These are phyloP conservation scores for Colletotrichum brevisporum DNA, from an alignment of 2,329 filamentous ascomycete genomes.

Conservation along the genomic window DNA sequence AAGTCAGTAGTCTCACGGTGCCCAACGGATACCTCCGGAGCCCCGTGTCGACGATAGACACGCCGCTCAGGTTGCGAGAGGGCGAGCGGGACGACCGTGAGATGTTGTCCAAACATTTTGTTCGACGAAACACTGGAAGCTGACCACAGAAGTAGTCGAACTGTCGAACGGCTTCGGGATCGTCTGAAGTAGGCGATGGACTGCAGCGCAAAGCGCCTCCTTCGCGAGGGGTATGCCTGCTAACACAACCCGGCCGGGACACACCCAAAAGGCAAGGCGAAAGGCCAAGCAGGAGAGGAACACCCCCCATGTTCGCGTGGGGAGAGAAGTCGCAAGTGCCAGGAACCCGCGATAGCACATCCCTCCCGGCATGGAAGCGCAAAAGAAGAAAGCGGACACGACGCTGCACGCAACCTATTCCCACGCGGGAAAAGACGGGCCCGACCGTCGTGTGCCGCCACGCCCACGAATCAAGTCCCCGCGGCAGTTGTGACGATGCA, in stretches of 20 bases:
- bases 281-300: too few species aligned
- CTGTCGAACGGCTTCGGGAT: not conserved
- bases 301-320: too few species aligned
- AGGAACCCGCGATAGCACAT: not conserved
- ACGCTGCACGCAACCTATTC: constrained; percentile 13
- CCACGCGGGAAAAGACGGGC: constrained; percentile 9
- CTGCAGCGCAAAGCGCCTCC: not conserved
- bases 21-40: constrained; percentile 4
- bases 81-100: constrained; percentile 5
- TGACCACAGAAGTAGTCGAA: not conserved
- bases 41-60: not conserved
- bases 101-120: not conserved
- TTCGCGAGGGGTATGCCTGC: not conserved
- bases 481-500: too few species aligned
- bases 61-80: constrained; percentile 18
- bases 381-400: constrained; percentile 7
- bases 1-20: not conserved
- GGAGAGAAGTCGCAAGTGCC: not conserved
- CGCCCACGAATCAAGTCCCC: too few species aligned
- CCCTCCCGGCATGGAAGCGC: constrained; percentile 3
- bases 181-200: not conserved
- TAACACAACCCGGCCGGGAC: not conserved
- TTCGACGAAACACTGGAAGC: not conserved
- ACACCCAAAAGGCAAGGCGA: not conserved
- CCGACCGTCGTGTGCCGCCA: constrained; percentile 1